phyloP scores from a whole-genome alignment of 106 monocot genomes.

The Dactylorhiza incarnata region DNA sequence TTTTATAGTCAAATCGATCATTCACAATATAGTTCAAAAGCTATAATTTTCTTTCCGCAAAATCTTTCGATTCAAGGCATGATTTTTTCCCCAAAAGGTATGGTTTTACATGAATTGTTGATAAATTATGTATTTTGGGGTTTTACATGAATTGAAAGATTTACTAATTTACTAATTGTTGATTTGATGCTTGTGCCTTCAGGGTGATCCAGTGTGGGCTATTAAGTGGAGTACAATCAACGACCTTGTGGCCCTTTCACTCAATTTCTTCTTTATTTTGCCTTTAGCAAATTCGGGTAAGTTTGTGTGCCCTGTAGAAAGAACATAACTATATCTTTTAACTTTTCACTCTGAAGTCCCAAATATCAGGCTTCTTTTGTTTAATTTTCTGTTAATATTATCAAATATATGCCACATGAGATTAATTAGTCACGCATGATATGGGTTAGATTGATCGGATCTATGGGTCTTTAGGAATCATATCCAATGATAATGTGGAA shows the following conservation, averaged over 20 bases:
- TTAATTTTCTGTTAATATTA: neutral
- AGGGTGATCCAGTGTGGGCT: slow-evolving; percentile 97
- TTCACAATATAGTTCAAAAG: neutral
- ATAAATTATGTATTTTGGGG: neutral
- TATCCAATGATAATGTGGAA: too few relatives aligned
- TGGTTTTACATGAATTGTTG: neutral
- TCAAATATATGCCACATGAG: neutral
- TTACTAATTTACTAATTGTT: neutral
- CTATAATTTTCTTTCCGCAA: neutral
- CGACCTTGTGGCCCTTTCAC: slow-evolving; percentile 64
- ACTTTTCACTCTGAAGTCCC: neutral
- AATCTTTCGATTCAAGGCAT: neutral
- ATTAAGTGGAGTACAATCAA: slow-evolving; percentile 53
- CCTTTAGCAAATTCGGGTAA: slow-evolving; percentile 61
- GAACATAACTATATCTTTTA: neutral
- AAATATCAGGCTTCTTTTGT: neutral
- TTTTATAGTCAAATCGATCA: neutral
- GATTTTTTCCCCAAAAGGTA: neutral
- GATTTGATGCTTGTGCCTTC: neutral
- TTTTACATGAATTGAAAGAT: neutral
- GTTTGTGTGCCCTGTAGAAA: neutral
- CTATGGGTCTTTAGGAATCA: too few relatives aligned
- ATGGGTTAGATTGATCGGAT: too few relatives aligned
- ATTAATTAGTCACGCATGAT: too few relatives aligned
- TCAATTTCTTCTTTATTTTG: slow-evolving; percentile 89